phyloP scores from a whole-genome alignment of 140 eudicot genomes.

The Senecio squalidus region DNA sequence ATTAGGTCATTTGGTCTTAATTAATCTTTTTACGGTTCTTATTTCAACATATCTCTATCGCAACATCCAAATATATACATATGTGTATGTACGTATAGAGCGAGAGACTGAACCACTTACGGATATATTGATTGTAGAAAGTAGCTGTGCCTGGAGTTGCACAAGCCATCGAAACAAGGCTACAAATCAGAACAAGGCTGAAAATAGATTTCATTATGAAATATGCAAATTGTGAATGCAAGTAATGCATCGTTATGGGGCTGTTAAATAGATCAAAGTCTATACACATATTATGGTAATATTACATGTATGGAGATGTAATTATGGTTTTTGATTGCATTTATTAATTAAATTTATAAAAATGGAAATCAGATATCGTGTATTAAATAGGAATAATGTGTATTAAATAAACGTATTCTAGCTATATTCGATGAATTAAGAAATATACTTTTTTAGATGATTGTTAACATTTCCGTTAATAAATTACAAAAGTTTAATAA shows the following conservation, averaged over 20 bases:
- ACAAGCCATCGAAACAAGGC: slow-evolving; percentile 23
- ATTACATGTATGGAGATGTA: not conserved
- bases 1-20: too few species aligned
- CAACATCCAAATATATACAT: not conserved
- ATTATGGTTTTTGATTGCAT: not conserved
- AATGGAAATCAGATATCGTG: not conserved
- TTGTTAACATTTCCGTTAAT: too few species aligned
- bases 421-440: too few species aligned
- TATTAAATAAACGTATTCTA: too few species aligned
- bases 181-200: not conserved
- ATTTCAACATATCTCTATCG: too few species aligned
- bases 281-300: not conserved
- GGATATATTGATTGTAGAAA: slow-evolving; percentile 33
- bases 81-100: not conserved
- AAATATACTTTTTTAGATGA: too few species aligned
- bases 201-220: not conserved
- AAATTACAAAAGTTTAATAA: too few species aligned
- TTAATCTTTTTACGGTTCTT: too few species aligned
- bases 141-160: slow-evolving; percentile 50
- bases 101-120: slow-evolving; percentile 15
- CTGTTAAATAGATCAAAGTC: slow-evolving; percentile 1
- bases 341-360: too few species aligned
- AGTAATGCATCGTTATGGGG: not conserved
- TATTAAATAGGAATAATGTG: not conserved
- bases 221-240: not conserved